These are phyloP conservation scores for Leptosphaerulina australis DNA, from an alignment of 2,329 filamentous ascomycete genomes.

Conservation along the genomic window DNA sequence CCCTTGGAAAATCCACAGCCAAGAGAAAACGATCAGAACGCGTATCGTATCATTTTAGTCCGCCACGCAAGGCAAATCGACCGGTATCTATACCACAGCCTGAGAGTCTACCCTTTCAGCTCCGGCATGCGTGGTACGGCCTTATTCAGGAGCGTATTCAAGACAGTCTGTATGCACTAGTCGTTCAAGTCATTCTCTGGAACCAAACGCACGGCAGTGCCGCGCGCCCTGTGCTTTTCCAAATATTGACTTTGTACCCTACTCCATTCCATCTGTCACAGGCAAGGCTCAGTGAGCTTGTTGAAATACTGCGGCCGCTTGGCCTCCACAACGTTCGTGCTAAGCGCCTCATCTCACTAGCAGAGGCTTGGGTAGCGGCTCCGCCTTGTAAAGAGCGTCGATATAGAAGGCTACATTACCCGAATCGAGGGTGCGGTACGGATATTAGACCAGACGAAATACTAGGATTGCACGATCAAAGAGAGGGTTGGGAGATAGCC, in stretches of 20 bases:
- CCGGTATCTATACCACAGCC: constrained; percentile 24
- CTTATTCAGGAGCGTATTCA: constrained; percentile 83
- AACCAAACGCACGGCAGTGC: constrained; percentile 77
- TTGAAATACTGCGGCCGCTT: constrained; percentile 30
- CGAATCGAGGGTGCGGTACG: constrained; percentile 21
- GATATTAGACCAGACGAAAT: constrained; percentile 55
- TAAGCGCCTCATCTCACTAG: constrained; percentile 70
- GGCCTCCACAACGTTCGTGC: constrained; percentile 58
- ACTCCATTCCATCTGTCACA: constrained; percentile 66
- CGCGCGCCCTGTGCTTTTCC: constrained; percentile 77
- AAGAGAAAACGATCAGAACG: constrained; percentile 4
- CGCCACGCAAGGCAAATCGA: constrained; percentile 22
- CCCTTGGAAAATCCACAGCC: background rate
- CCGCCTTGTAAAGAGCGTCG: constrained; percentile 66
- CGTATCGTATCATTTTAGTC: constrained; percentile 8
- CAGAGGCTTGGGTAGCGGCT: constrained; percentile 67
- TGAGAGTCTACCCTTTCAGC: constrained; percentile 27
- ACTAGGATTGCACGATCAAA: constrained; percentile 43
- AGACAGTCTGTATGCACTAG: constrained; percentile 75
- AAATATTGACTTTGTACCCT: constrained; percentile 71
- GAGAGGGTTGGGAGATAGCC: constrained; percentile 77
- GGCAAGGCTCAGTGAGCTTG: constrained; percentile 28
- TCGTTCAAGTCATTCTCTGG: constrained; percentile 83
- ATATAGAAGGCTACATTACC: constrained; percentile 60
- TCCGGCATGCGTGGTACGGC: constrained; percentile 63